Evolutionary conservation across 495 filamentous ascomycete genomes (phyloP), one percentile per base, ranked within the genome.

Genomic region (Neohortaea acidophila): DNA sequence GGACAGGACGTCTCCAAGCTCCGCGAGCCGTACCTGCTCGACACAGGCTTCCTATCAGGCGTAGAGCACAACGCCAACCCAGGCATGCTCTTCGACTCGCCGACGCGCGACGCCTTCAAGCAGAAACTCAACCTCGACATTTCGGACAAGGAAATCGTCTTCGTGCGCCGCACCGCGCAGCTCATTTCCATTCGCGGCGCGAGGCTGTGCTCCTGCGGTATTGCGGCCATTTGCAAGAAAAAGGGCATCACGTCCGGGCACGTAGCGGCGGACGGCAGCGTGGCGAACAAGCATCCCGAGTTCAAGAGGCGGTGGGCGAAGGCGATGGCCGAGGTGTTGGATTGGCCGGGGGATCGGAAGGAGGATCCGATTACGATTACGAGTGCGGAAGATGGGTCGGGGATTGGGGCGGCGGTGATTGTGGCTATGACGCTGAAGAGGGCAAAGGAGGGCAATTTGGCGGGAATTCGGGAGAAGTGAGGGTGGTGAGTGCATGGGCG

Each of bases 351-450:
- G 13, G 42, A 44, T 24, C 5, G 32, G 18, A 48, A 38, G 39
- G 43, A 51, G 13, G 48, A 52, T 23, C 48, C 48, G 2, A 48
- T 53, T 25, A 50, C 19, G 7, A 43, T 53, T 14, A 46, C 34
- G 2, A 28, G 44, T 13, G 44, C 51, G 3, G 51, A 53, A 39
- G 51, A 53, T 31, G 51, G 51, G 11, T 39, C 31, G 12, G 51
- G 51, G 1, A 33, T 53, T 28, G 51, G 51, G 15, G 51, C 51
- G n/a, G 51, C 51, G 13, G 33, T 53, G 3, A 51, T 53, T 41
- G 44, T 44, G 28, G 51, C 51, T 14, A 41, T 53, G 34, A 51
- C 48, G 6, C 18, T 50, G 13, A 36, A 49, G 33, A 34, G 48
- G 26, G 26, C 33, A 32, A 25, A 38, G 25, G 40, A 49, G 20